These are phyloP conservation scores for Zygoascus bituminiphila DNA, from an alignment of 805 yeast species.

Conservation along the genomic window DNA sequence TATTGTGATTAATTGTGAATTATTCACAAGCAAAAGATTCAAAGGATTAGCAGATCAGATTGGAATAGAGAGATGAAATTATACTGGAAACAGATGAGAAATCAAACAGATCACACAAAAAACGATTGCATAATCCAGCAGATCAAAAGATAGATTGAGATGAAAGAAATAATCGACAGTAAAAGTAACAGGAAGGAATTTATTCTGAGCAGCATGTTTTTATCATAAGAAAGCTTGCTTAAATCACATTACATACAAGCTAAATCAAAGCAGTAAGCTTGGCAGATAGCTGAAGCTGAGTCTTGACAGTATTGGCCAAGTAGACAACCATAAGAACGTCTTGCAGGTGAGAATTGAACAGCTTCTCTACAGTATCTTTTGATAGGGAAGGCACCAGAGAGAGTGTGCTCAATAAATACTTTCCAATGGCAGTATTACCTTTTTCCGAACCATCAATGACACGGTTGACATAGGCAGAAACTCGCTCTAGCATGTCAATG, in stretches of 20 bases:
- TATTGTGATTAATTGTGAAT: too few relatives aligned
- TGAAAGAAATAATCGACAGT: too few relatives aligned
- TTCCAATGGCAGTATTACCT: conserved; percentile 45
- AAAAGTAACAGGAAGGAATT: too few relatives aligned
- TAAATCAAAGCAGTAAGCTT: conserved; percentile 53
- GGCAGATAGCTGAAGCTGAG: conserved; percentile 73
- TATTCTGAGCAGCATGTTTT: too few relatives aligned
- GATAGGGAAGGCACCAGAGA: conserved; percentile 34
- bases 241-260: neutral
- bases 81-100: too few relatives aligned
- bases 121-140: too few relatives aligned
- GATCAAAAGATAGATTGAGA: too few relatives aligned
- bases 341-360: conserved; percentile 64
- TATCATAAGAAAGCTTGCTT: too few relatives aligned
- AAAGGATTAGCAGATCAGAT: too few relatives aligned
- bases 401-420: conserved; percentile 46
- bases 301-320: conserved; percentile 73
- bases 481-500: conserved; percentile 32
- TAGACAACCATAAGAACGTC: conserved; percentile 77
- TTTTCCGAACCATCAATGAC: conserved; percentile 23
- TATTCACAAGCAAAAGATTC: too few relatives aligned
- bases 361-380: conserved; percentile 44
- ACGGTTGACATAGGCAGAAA: conserved; percentile 27
- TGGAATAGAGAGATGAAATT: neutral
- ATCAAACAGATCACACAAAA: too few relatives aligned